phyloP scores from a whole-genome alignment of 2,329 filamentous ascomycete genomes.

The Sclerotinia minor region DNA sequence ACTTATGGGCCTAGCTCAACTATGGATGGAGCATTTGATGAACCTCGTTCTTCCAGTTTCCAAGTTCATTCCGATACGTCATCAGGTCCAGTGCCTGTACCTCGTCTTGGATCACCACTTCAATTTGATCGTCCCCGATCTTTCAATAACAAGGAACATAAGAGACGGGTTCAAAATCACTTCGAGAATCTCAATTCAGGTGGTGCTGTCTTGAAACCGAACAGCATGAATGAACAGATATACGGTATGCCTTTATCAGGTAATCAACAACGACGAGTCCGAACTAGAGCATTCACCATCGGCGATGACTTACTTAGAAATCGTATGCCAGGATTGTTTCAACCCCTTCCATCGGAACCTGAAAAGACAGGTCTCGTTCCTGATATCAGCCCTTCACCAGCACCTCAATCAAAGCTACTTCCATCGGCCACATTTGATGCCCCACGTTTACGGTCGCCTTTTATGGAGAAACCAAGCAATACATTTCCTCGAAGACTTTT shows the following conservation, averaged over 20 bases:
- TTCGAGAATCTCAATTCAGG: slow-evolving; percentile 36
- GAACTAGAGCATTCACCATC: slow-evolving; percentile 41
- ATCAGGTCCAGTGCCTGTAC: slow-evolving; percentile 12
- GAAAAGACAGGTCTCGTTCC: slow-evolving; percentile 14
- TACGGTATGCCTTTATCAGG: slow-evolving; percentile 34
- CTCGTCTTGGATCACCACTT: slow-evolving; percentile 38
- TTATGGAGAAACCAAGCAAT: slow-evolving; percentile 54
- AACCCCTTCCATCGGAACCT: slow-evolving; percentile 17
- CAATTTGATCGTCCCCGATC: slow-evolving; percentile 35
- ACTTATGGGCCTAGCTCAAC: slow-evolving; percentile 63
- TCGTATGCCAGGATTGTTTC: slow-evolving; percentile 33
- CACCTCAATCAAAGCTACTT: slow-evolving; percentile 39
- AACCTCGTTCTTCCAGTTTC: slow-evolving; percentile 29
- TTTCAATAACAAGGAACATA: slow-evolving; percentile 36
- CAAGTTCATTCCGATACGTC: slow-evolving; percentile 27
- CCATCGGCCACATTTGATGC: slow-evolving; percentile 38
- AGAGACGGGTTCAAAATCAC: slow-evolving; percentile 38
- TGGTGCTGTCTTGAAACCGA: slow-evolving; percentile 36
- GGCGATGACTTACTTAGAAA: slow-evolving; percentile 38
- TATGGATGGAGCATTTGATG: slow-evolving; percentile 25
- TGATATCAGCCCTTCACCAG: slow-evolving; percentile 18
- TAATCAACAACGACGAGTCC: slow-evolving; percentile 36
- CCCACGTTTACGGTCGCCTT: slow-evolving; percentile 59
- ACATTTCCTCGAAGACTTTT: slow-evolving; percentile 62
- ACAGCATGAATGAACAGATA: slow-evolving; percentile 39